Base-by-base conservation (phyloP, 176 grass and related monocot genomes). In the Sorghum bicolor region DNA sequence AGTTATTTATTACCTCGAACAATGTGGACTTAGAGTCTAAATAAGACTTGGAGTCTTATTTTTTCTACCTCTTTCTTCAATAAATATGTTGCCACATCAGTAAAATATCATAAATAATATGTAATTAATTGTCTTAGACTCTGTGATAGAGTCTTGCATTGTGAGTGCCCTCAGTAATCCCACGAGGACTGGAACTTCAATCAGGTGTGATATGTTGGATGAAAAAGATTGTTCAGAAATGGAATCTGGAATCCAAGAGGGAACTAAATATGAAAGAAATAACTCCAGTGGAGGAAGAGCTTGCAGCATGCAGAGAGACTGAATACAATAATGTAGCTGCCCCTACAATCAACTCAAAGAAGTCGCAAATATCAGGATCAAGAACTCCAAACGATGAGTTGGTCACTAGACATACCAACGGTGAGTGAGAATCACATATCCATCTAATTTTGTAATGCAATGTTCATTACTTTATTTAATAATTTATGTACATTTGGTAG, bases 381-480 rank as follows among this genome's bases (percentile, higher is more conserved):
- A 58, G 52, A 84, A 33, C 61, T 39, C 29, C 67, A 33, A 70
- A 5, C 74, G 5, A 37, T 48, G 45, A 68, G 74, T 61, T 30
- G 63, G 22, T 55, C 22, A 28, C 22, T 25, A 15, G 10, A 43
- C 8, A 19, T 45, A 29, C 4, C 43, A 78, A 84, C 79, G 81
- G 86, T 84, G 34, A 84, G 76, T 19, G 7, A 79, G 22, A 57
- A 66, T 82, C 22, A 1, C 48, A 61, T 82, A 15, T 64, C 31
- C 64, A 47, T 64, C 34, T 37, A 47, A 7, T 64, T 50, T 34
- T 40, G 50, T 78, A 70, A 13, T 5, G 44, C 13, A 15, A 45
- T 44, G 44, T 83, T 70, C 53, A 24, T 17, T 38, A 30, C 15
- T 16, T 31, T 83, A 3, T 8, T 34, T 39, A 10, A 30, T n/a